A percentile compares a stretch with the other conserved stretches of the same genome.
phyloP scores from a whole-genome alignment of 306 rosid genomes.

The Vigna mungo region DNA sequence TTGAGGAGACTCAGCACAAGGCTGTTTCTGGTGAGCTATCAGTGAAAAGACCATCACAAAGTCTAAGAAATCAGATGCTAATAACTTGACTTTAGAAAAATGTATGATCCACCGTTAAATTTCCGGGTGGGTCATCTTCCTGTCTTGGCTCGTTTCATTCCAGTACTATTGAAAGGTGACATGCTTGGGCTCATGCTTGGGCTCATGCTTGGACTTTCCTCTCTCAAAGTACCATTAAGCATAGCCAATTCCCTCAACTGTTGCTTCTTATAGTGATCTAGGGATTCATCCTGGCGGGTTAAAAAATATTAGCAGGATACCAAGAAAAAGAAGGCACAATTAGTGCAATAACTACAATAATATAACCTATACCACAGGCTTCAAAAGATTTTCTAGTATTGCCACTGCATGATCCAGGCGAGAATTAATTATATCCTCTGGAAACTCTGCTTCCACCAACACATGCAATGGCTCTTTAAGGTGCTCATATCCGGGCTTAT shows the following conservation, averaged over 20 bases:
- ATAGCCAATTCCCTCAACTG: conserved; percentile 86
- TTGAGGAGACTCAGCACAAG: conserved; percentile 44
- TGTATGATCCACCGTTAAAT: conserved; percentile 26
- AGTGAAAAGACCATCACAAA: conserved; percentile 42
- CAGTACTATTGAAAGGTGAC: conserved; percentile 88
- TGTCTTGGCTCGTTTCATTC: conserved; percentile 92
- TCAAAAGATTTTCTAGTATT: conserved; percentile 83
- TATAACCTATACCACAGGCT: conserved; percentile 77
- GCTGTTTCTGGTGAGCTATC: conserved; percentile 45
- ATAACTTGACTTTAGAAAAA: conserved; percentile 44
- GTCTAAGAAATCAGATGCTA: conserved; percentile 47
- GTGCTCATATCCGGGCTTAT: conserved; percentile 88
- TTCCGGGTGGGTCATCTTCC: conserved; percentile 64
- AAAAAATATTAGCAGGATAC: conserved; percentile 32
- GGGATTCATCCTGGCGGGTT: conserved; percentile 77
- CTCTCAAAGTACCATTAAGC: conserved; percentile 91
- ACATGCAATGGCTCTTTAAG: conserved; percentile 89
- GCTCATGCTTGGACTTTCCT: conserved; percentile 96
- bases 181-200: conserved; percentile 86
- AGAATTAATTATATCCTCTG: conserved; percentile 75
- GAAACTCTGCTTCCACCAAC: conserved; percentile 93
- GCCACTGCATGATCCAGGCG: conserved; percentile 90
- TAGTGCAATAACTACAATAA: conserved; percentile 9
- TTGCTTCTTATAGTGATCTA: conserved; percentile 90
- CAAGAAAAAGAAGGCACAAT: background rate